Evolutionary conservation across 148 eudicot genomes (phyloP), one percentile per base, ranked within the genome.

Genomic region (Agrostemma githago): DNA sequence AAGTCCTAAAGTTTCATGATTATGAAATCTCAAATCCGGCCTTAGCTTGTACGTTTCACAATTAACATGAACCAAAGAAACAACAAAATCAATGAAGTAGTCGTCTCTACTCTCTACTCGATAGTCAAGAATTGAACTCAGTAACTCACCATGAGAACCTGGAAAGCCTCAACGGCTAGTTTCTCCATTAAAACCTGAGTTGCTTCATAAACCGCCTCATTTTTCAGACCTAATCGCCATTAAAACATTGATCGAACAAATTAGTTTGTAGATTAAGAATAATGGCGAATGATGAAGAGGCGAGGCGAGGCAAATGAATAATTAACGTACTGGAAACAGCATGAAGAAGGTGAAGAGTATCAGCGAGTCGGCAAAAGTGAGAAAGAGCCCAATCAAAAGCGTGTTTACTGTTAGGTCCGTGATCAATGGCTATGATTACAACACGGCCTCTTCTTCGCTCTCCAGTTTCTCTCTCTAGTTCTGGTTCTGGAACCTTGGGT

Each of bases 121-220:
- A 51, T 51, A 1, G 34, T 5, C 8, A 66, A n/a, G 2, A 19
- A 60, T 44, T 8, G 40, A n/a, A 76, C 96, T n/a, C n/a, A n/a
- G n/a, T n/a, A n/a, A n/a, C n/a, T 80, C 72, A 91, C 98, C 98
- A 87, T 88, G 56, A 88, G 86, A 70, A 86, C 85, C 82, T 88
- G 83, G 72, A 83, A 84, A 44, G 92, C 97, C 87, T 89, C 96
- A 8, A 88, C 82, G 1, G 97, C 85, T 61, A 95, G 87, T 72
- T 88, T 86, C 77, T 92, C 97, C 97, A 95, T 89, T 9, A 92
- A 80, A 6, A 51, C 72, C 80, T 84, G 82, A 19, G 88, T 78
- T n/a, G 83, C 83, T 63, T 82, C 81, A 43, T 87, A 84, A 66
- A 88, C 97, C 43, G 78, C 76, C 73, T 83, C 76, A 75, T 90